phyloP scores from a whole-genome alignment of 2,329 filamentous ascomycete genomes.

The Neobulgaria alba region DNA sequence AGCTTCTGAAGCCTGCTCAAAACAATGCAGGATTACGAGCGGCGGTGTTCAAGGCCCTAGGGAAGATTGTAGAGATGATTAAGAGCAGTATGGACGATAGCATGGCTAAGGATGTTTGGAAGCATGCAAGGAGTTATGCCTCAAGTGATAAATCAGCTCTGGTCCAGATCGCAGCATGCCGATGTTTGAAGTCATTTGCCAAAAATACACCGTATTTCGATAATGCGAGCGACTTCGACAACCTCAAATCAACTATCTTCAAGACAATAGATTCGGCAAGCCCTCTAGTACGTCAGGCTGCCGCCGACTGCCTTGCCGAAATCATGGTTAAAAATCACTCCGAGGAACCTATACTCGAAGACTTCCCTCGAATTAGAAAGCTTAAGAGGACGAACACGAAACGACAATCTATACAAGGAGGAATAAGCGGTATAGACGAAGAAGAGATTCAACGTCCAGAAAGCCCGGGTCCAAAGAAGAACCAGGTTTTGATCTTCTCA shows the following conservation, averaged over 20 bases:
- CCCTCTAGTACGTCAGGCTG: constrained; percentile 70
- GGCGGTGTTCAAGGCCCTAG: constrained; percentile 65
- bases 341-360: constrained; percentile 44
- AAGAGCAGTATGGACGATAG: constrained; percentile 71
- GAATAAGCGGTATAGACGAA: constrained; percentile 71
- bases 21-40: constrained; percentile 76
- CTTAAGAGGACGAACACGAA: constrained; percentile 56
- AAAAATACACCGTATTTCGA: constrained; percentile 73
- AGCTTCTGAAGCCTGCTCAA: constrained; percentile 69
- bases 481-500: constrained; percentile 63
- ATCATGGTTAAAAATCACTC: constrained; percentile 76
- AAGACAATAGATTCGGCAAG: constrained; percentile 78
- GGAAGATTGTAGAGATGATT: constrained; percentile 69
- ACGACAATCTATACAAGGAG: constrained; percentile 41
- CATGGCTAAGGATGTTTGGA: constrained; percentile 87
- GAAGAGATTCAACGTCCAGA: constrained; percentile 58
- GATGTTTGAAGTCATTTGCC: constrained; percentile 66
- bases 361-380: constrained; percentile 54
- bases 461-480: constrained; percentile 68
- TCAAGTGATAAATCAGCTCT: constrained; percentile 74
- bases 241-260: constrained; percentile 71
- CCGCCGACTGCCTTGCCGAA: constrained; percentile 75
- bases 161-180: constrained; percentile 70
- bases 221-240: constrained; percentile 84
- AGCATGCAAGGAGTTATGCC: constrained; percentile 71